Evolutionary conservation across 2,329 filamentous ascomycete genomes (phyloP).

Genomic region (Alternaria atra): DNA sequence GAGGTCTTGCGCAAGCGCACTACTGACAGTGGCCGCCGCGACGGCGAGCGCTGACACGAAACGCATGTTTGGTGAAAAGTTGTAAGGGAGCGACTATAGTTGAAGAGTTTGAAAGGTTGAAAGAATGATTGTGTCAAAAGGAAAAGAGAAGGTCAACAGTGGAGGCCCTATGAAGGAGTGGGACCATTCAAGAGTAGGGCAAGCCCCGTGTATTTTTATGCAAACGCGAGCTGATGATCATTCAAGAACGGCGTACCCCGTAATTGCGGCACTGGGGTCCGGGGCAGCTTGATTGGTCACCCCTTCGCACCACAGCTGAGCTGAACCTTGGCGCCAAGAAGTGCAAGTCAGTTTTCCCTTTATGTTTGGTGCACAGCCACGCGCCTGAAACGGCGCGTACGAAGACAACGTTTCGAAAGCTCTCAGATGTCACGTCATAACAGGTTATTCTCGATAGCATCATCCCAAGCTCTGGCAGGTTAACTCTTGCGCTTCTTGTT

Average conservation of each 20-base stretch:
- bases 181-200: not conserved
- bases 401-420: not conserved
- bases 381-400: slow-evolving; percentile 15
- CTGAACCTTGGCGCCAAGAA: slow-evolving; percentile 10
- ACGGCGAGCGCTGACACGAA: slow-evolving; percentile 32
- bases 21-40: slow-evolving; percentile 32
- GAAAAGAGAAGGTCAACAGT: not conserved
- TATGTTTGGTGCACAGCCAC: slow-evolving; percentile 1
- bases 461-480: not conserved
- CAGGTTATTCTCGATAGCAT: not conserved
- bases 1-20: slow-evolving; percentile 34
- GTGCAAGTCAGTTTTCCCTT: not conserved
- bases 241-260: slow-evolving; percentile 17
- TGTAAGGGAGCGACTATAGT: slow-evolving; percentile 23
- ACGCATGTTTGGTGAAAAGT: slow-evolving; percentile 27
- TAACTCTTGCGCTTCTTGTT: not conserved
- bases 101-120: slow-evolving; percentile 1
- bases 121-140: slow-evolving; percentile 5
- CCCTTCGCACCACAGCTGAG: slow-evolving; percentile 4
- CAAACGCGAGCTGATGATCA: slow-evolving; percentile 17
- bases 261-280: slow-evolving; percentile 11
- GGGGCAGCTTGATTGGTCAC: slow-evolving; percentile 8
- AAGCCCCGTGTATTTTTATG: slow-evolving; percentile 12
- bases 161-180: not conserved
- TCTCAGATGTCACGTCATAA: not conserved